These are phyloP conservation scores for Agaricus subrufescens DNA, from an alignment of 768 basidiomycete genomes.

Conservation along the genomic window DNA sequence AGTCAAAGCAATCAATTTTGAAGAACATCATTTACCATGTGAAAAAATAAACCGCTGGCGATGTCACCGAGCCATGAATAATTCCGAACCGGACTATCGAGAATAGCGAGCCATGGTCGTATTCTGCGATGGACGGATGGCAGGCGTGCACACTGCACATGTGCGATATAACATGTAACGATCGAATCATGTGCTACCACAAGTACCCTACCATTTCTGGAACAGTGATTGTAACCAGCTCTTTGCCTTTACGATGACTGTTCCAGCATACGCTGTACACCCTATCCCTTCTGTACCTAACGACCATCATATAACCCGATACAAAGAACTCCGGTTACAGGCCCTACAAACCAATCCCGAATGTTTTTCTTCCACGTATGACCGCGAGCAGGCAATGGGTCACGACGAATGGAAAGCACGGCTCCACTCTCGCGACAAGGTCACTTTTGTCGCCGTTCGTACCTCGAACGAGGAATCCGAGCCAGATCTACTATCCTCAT, in stretches of 20 bases:
- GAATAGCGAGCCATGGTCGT: too few species aligned
- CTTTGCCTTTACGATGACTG: not conserved
- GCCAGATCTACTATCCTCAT: not conserved
- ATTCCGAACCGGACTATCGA: too few species aligned
- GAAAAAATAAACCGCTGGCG: too few species aligned
- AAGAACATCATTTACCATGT: too few species aligned
- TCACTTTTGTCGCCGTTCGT: slow-evolving; percentile 2
- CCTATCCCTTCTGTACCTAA: slow-evolving; percentile 3
- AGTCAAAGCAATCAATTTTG: too few species aligned
- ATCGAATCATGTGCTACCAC: too few species aligned
- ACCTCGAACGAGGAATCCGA: not conserved
- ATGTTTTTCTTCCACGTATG: slow-evolving; percentile 6
- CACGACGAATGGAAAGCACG: slow-evolving; percentile 9
- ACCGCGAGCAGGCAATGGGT: slow-evolving; percentile 2
- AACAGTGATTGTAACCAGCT: too few species aligned
- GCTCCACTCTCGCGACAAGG: slow-evolving; percentile 6
- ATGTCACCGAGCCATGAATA: too few species aligned
- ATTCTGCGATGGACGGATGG: too few species aligned
- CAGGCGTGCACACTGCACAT: too few species aligned
- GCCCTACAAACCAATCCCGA: slow-evolving; percentile 1
- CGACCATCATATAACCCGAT: slow-evolving; percentile 7
- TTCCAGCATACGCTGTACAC: not conserved
- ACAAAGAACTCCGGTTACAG: slow-evolving; percentile 9
- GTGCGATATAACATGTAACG: too few species aligned
- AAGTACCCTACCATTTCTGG: too few species aligned